phyloP scores from a whole-genome alignment of 1,139 yeast species.

The Keqinozyma sinolaborantium region DNA sequence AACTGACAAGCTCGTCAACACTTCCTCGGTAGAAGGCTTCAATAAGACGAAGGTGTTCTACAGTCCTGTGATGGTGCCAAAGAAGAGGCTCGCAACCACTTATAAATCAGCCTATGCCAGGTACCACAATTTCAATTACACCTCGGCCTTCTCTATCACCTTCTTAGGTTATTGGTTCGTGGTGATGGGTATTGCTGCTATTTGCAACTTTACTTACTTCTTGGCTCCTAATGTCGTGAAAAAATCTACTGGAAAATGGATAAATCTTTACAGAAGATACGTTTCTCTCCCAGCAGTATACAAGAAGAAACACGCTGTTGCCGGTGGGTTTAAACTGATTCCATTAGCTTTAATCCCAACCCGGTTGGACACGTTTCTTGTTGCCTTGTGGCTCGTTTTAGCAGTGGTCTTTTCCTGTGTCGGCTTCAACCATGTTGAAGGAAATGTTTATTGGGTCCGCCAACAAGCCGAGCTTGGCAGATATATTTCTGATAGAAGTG shows the following conservation, averaged over 20 bases:
- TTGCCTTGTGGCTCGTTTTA: conserved; percentile 40
- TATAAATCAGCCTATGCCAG: conserved; percentile 20
- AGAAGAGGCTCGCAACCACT: conserved; percentile 8
- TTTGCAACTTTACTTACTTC: conserved; percentile 37
- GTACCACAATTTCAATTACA: conserved; percentile 31
- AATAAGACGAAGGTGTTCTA: conserved; percentile 16
- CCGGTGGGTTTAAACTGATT: conserved; percentile 15
- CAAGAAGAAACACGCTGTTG: conserved; percentile 22
- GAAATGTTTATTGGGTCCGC: conserved; percentile 29
- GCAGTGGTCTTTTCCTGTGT: conserved; percentile 35
- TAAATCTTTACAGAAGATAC: conserved; percentile 24
- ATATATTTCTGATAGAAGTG: conserved; percentile 30
- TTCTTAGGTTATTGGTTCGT: conserved; percentile 48
- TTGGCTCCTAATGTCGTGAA: conserved; percentile 23
- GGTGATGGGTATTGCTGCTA: conserved; percentile 35
- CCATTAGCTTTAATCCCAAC: conserved; percentile 25
- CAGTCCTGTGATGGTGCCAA: conserved; percentile 18
- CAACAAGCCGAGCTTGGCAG: conserved; percentile 21
- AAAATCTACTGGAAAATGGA: conserved; percentile 18
- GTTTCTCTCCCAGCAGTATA: conserved; percentile 29
- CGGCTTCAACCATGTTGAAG: conserved; percentile 14
- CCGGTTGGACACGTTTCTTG: conserved; percentile 22
- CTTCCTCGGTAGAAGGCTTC: conserved; percentile 16
- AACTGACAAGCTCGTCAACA: conserved; percentile 16
- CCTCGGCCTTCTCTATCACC: conserved; percentile 48